Conservation (phyloP, 495 filamentous ascomycete genomes). For the Penicillium bovifimosum region DNA sequence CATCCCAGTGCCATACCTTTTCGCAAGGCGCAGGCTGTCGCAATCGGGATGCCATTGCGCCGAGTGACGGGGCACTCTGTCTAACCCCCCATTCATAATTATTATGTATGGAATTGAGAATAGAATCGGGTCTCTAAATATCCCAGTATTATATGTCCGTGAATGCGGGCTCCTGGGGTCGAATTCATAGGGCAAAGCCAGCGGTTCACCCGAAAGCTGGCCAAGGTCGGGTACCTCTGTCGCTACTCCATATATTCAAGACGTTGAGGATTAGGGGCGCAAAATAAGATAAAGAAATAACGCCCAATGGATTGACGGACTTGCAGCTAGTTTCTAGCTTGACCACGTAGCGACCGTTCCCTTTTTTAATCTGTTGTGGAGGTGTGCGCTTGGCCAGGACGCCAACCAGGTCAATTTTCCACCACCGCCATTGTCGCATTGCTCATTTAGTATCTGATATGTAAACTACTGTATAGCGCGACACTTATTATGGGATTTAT, state of each 20-base stretch:
- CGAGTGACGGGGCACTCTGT: conserved; percentile 17
- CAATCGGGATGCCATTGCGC: conserved; percentile 26
- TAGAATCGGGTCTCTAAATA: background rate
- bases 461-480: conserved; percentile 3
- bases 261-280: background rate
- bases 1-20: conserved; percentile 3
- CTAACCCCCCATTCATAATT: conserved; percentile 4
- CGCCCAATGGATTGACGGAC: conserved; percentile 5
- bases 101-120: background rate
- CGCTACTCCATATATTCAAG: background rate
- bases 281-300: conserved; percentile 9
- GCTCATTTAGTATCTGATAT: background rate
- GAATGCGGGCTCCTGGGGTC: background rate
- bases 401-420: conserved; percentile 10
- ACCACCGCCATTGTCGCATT: conserved; percentile 23
- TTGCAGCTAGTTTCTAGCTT: conserved; percentile 7
- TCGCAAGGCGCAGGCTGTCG: conserved; percentile 29
- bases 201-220: conserved; percentile 9
- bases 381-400: conserved; percentile 15
- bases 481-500: conserved; percentile 7
- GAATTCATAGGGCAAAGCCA: background rate
- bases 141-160: background rate
- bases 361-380: conserved; percentile 3
- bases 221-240: background rate
- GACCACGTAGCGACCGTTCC: conserved; percentile 5